A percentile compares a stretch with the other conserved stretches of the same genome.
Evolutionary conservation across 441 rosid species (phyloP).

Genomic region (Melastoma candidum): DNA sequence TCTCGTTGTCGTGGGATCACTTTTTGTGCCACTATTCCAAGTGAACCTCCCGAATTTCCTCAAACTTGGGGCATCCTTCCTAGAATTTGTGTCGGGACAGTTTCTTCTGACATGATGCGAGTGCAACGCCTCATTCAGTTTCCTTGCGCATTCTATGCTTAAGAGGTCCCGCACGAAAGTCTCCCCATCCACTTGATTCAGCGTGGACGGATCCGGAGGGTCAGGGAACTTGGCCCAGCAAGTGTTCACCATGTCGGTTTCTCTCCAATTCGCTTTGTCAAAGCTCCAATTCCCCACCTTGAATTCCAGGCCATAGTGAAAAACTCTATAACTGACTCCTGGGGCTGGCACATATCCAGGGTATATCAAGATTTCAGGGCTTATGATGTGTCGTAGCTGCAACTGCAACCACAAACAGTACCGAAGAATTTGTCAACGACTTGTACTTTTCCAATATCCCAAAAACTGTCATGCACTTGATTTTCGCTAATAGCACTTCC

Average conservation of each 20-base stretch:
- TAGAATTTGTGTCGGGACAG: conserved; percentile 45
- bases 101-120: conserved; percentile 75
- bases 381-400: conserved; percentile 65
- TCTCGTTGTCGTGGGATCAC: conserved; percentile 17
- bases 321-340: conserved; percentile 70
- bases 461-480: too few species aligned
- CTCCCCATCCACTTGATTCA: conserved; percentile 39
- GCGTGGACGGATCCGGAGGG: conserved; percentile 62
- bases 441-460: too few species aligned
- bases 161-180: conserved; percentile 62
- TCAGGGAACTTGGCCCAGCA: conserved; percentile 94
- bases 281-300: conserved; percentile 93
- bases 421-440: too few species aligned
- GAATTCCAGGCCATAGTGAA: conserved; percentile 92
- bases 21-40: conserved; percentile 16
- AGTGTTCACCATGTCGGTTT: conserved; percentile 54
- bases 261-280: conserved; percentile 93
- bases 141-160: conserved; percentile 85
- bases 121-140: conserved; percentile 60
- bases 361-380: conserved; percentile 64
- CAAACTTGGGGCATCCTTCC: conserved; percentile 25
- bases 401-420: conserved; percentile 40
- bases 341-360: conserved; percentile 87
- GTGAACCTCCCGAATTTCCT: conserved; percentile 50
- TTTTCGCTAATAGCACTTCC: too few species aligned